Evolutionary conservation across 164 flowering plant species (phyloP), one percentile per base, ranked within the genome.

Genomic region (Tetrastigma voinierianum): DNA sequence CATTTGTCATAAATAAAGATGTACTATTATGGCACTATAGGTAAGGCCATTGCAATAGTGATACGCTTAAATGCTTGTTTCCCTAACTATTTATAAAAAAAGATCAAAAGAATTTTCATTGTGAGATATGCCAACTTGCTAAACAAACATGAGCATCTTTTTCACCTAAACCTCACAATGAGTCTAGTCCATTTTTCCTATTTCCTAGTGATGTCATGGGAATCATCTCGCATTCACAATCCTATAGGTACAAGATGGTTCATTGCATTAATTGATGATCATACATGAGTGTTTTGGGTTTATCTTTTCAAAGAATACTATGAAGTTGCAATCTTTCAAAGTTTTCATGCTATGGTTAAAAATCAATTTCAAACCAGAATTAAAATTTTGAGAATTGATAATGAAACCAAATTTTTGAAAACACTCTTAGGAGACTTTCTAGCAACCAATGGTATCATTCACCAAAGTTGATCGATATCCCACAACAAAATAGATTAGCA

Each of bases 121-220:
- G n/a, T n/a, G n/a, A n/a, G n/a, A n/a, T n/a, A n/a, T n/a, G n/a
- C n/a, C n/a, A n/a, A n/a, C n/a, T n/a, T n/a, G n/a, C n/a, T n/a
- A n/a, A n/a, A n/a, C n/a, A n/a, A n/a, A n/a, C n/a, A n/a, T n/a
- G n/a, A n/a, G n/a, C n/a, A n/a, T n/a, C n/a, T n/a, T n/a, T n/a
- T n/a, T n/a, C n/a, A n/a, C n/a, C n/a, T n/a, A n/a, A n/a, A n/a
- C n/a, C n/a, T n/a, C n/a, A n/a, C n/a, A n/a, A n/a, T n/a, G n/a
- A n/a, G n/a, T n/a, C 53, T 2, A 46, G 53, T 46, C 21, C n/a
- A 17, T 67, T 67, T 67, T 13, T 32, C 3, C 14, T 67, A 16
- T 19, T 67, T 48, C 64, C 48, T 11, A 46, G 32, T 67, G 63
- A 67, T 32, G 14, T 59, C 10, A n/a, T 67, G 64, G 63, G 49